A percentile compares a stretch with the other conserved stretches of the same genome.
Conservation (phyloP, 495 filamentous ascomycete genomes). For the Physcia stellaris region DNA sequence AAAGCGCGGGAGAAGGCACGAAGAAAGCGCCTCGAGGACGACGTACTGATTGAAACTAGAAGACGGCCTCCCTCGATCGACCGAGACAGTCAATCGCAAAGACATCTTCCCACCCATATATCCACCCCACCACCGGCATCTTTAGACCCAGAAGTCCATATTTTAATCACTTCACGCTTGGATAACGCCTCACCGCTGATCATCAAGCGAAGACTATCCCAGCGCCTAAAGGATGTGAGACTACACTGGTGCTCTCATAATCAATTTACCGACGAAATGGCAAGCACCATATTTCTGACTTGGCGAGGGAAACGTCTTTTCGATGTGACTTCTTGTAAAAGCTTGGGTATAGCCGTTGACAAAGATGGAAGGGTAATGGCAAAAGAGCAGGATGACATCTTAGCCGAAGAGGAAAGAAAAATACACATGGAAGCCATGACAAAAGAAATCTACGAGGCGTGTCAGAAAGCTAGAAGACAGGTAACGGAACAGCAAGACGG, state of each 20-base stretch:
- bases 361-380: slow-evolving; percentile 8
- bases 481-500: slow-evolving; percentile 12
- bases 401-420: slow-evolving; percentile 18
- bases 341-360: slow-evolving; percentile 38
- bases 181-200: slow-evolving; percentile 46
- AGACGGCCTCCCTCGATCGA: slow-evolving; percentile 3
- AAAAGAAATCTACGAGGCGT: slow-evolving; percentile 26
- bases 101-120: slow-evolving; percentile 8
- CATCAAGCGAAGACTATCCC: slow-evolving; percentile 51
- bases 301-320: slow-evolving; percentile 66
- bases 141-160: slow-evolving; percentile 37
- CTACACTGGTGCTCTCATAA: slow-evolving; percentile 54
- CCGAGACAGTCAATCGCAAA: slow-evolving; percentile 11
- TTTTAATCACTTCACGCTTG: slow-evolving; percentile 61
- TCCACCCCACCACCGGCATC: slow-evolving; percentile 5
- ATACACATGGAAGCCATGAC: slow-evolving; percentile 58
- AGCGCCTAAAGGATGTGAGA: slow-evolving; percentile 50
- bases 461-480: slow-evolving; percentile 13
- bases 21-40: slow-evolving; percentile 14
- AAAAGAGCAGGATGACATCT: slow-evolving; percentile 11
- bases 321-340: slow-evolving; percentile 56
- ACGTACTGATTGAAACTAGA: slow-evolving; percentile 7
- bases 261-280: slow-evolving; percentile 29
- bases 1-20: slow-evolving; percentile 18
- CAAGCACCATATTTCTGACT: slow-evolving; percentile 52